Conservation (phyloP, 2,329 filamentous ascomycete genomes). For the Penicillium frequentans region DNA sequence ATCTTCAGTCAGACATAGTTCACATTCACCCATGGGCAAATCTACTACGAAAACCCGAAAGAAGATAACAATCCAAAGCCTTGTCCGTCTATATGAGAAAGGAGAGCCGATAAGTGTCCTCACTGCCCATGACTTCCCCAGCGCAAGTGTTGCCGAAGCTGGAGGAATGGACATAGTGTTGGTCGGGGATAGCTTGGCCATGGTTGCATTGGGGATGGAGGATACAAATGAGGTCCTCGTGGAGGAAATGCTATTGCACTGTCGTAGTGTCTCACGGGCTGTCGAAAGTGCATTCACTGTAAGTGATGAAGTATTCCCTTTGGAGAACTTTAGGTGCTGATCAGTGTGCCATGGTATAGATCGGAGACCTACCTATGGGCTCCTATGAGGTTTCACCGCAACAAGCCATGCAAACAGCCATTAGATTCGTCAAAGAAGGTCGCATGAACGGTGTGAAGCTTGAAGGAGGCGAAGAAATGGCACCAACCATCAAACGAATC, state of each 20-base stretch:
- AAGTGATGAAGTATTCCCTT: conserved; percentile 34
- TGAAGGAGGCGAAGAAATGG: conserved; percentile 89
- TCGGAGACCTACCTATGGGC: conserved; percentile 95
- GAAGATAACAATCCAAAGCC: conserved; percentile 79
- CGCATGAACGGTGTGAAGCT: conserved; percentile 86
- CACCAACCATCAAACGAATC: conserved; percentile 78
- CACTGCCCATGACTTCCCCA: conserved; percentile 95
- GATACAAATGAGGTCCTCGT: conserved; percentile 88
- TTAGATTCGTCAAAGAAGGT: conserved; percentile 87
- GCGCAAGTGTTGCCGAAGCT: conserved; percentile 83
- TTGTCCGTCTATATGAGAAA: conserved; percentile 73
- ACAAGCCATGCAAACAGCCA: conserved; percentile 81
- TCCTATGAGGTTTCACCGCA: conserved; percentile 87
- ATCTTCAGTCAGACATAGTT: conserved; percentile 58
- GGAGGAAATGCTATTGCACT: conserved; percentile 95
- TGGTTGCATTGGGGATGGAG: conserved; percentile 95
- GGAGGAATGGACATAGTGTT: conserved; percentile 91
- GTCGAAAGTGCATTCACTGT: conserved; percentile 84
- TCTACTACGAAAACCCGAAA: conserved; percentile 60
- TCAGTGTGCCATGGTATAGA: conserved; percentile 44
- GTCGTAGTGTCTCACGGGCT: conserved; percentile 81
- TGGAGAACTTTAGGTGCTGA: not conserved
- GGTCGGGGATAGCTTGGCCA: conserved; percentile 90
- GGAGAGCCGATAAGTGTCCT: conserved; percentile 89
- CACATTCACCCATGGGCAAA: conserved; percentile 68